phyloP scores from a whole-genome alignment of 2,329 filamentous ascomycete species.

The Venturia oleaginea region DNA sequence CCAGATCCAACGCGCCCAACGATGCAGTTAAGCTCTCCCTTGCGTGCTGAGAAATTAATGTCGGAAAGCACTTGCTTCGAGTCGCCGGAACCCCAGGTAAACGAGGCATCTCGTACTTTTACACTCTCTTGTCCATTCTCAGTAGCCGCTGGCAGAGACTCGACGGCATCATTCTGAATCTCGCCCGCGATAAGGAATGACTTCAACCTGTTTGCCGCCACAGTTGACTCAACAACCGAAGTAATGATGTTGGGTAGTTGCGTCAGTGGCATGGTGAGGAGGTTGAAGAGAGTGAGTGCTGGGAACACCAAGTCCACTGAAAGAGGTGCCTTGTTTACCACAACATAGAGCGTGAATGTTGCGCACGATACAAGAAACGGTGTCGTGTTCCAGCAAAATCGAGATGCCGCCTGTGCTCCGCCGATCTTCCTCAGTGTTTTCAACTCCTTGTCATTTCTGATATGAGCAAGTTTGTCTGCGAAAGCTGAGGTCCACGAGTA shows the following conservation, averaged over 20 bases:
- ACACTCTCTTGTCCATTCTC: slow-evolving; percentile 5
- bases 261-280: slow-evolving; percentile 9
- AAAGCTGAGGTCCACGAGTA: slow-evolving; percentile 13
- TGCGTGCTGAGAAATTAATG: slow-evolving; percentile 5
- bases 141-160: not conserved
- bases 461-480: slow-evolving; percentile 9
- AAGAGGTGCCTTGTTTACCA: slow-evolving; percentile 7
- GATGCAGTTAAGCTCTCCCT: slow-evolving; percentile 12
- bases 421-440: slow-evolving; percentile 10
- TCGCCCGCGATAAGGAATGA: slow-evolving; percentile 6
- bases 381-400: slow-evolving; percentile 12
- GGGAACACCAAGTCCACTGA: slow-evolving; percentile 12
- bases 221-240: slow-evolving; percentile 12
- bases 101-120: not conserved
- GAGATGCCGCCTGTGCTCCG: slow-evolving; percentile 11
- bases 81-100: slow-evolving; percentile 5
- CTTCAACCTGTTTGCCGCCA: slow-evolving; percentile 4
- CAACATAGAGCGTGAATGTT: slow-evolving; percentile 11
- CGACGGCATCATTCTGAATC: slow-evolving; percentile 7
- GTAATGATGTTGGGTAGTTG: slow-evolving; percentile 9
- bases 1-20: slow-evolving; percentile 11
- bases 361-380: slow-evolving; percentile 12
- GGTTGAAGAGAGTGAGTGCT: slow-evolving; percentile 13
- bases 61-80: slow-evolving; percentile 1
- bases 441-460: slow-evolving; percentile 11